A percentile compares a stretch with the other conserved stretches of the same genome.
Evolutionary conservation across 148 eudicot genomes (phyloP).

Genomic region (Chenopodium suecicum): DNA sequence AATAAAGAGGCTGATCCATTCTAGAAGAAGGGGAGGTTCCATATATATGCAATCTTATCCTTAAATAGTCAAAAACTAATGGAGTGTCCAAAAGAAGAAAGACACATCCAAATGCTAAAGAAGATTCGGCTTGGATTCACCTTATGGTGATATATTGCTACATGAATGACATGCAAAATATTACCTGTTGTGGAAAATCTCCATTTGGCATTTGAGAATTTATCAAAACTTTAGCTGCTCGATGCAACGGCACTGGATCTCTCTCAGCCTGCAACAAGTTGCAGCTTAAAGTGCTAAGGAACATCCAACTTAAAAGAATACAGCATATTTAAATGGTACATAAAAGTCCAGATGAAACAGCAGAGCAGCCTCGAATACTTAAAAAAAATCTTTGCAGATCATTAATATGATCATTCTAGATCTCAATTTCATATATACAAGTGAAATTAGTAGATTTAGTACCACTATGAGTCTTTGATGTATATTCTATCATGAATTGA

Average conservation of each 20-base stretch:
- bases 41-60: background rate
- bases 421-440: background rate
- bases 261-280: conserved; percentile 52
- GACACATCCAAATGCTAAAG: background rate
- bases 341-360: background rate
- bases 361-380: background rate
- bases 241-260: conserved; percentile 72
- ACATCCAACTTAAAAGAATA: no score
- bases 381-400: background rate
- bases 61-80: background rate
- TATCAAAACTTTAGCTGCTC: conserved; percentile 71
- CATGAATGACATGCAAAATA: conserved; percentile 5
- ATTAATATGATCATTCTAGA: background rate
- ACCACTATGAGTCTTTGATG: background rate
- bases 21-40: background rate
- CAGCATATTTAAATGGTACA: background rate
- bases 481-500: background rate
- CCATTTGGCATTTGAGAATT: conserved; percentile 84
- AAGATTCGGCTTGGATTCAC: background rate
- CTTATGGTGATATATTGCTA: background rate
- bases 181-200: conserved; percentile 91
- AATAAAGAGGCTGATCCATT: background rate
- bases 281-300: background rate
- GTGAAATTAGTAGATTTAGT: background rate
- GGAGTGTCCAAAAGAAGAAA: background rate